phyloP scores from a whole-genome alignment of 306 rosid species.

The Fragaria iinumae region DNA sequence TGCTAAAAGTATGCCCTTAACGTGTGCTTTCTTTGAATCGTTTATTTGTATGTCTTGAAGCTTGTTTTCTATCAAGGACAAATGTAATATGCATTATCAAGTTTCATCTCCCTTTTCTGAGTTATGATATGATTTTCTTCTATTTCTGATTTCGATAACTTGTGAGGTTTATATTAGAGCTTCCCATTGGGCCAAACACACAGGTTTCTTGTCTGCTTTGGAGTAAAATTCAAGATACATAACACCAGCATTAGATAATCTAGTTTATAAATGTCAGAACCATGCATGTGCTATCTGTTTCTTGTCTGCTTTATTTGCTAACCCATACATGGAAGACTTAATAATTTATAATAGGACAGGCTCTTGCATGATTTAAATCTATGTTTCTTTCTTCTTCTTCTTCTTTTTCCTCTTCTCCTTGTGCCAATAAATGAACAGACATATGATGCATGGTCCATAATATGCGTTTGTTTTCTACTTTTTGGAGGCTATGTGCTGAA shows the following conservation, averaged over 20 bases:
- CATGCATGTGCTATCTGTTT: neutral
- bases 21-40: neutral
- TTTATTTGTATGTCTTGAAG: conserved; percentile 2
- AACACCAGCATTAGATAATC: neutral
- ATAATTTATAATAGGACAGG: neutral
- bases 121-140: neutral
- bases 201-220: conserved; percentile 11
- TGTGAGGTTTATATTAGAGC: conserved; percentile 1
- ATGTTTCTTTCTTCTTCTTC: neutral
- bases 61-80: conserved; percentile 1
- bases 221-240: neutral
- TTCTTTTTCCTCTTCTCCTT: neutral
- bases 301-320: conserved; percentile 1
- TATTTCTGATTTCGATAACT: neutral
- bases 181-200: neutral
- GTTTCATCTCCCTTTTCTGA: neutral
- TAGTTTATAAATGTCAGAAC: conserved; percentile 9
- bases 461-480: neutral
- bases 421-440: neutral
- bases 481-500: neutral
- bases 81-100: neutral
- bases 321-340: neutral
- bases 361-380: neutral
- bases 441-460: neutral
- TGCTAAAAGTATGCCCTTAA: neutral